A percentile compares a stretch with the other conserved stretches of the same genome.
Conservation (phyloP, 345 rosid species). For the Aurinia saxatilis region DNA sequence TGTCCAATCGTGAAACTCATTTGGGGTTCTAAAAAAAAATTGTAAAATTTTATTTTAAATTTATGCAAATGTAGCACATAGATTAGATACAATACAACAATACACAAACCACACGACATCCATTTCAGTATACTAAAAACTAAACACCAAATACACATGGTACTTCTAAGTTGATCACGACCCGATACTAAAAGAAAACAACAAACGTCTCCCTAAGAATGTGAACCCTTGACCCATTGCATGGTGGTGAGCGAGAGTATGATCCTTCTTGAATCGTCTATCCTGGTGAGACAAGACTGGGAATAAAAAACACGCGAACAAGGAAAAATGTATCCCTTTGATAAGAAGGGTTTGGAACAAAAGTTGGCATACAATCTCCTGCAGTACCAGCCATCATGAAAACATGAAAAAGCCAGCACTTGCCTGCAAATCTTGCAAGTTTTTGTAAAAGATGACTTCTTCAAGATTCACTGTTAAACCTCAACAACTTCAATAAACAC, state of each 20-base stretch:
- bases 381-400: conserved; percentile 50
- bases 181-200: too few species aligned
- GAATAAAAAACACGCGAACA: conserved; percentile 11
- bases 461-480: conserved; percentile 89
- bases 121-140: too few species aligned
- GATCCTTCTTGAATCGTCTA: conserved; percentile 45
- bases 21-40: too few species aligned
- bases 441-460: conserved; percentile 95
- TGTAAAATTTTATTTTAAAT: too few species aligned
- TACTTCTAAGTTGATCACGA: too few species aligned
- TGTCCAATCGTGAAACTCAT: too few species aligned
- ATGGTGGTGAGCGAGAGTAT: conserved; percentile 69
- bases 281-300: conserved; percentile 46
- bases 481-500: too few species aligned
- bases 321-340: conserved; percentile 8
- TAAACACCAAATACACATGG: too few species aligned
- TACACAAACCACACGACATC: too few species aligned
- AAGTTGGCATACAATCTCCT: conserved; percentile 52
- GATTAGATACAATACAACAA: too few species aligned
- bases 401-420: conserved; percentile 89
- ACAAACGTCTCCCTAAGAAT: too few species aligned
- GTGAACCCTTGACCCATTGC: conserved; percentile 58
- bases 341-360: conserved; percentile 34
- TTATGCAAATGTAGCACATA: too few species aligned
- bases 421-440: conserved; percentile 94